Evolutionary conservation across 257 asterid genomes (phyloP).

Genomic region (Fraxinus pennsylvanica): DNA sequence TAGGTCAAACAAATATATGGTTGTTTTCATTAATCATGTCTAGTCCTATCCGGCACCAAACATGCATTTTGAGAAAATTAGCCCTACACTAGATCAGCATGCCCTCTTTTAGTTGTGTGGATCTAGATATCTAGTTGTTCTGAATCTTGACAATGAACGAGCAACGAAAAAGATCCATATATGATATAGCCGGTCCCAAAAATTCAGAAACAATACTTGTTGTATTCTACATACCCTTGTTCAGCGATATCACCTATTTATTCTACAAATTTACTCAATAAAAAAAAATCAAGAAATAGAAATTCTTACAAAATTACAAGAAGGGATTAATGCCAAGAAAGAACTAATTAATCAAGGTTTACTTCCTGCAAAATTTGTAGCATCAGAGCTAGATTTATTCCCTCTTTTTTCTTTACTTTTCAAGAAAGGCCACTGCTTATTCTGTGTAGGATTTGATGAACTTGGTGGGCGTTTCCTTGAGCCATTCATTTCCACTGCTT

Average conservation of each 20-base stretch:
- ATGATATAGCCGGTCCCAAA: neutral
- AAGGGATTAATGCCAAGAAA: neutral
- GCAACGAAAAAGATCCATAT: neutral
- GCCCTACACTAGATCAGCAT: neutral
- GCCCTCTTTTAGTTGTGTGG: neutral
- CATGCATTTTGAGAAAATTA: neutral
- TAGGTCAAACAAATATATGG: no score
- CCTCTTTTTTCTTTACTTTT: conserved; percentile 5
- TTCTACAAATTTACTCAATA: conserved; percentile 4
- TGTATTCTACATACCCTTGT: neutral
- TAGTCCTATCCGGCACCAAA: neutral
- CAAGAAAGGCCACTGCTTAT: conserved; percentile 14
- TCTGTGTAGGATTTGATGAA: conserved; percentile 35
- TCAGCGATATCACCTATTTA: conserved; percentile 7
- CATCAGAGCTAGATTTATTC: conserved; percentile 14
- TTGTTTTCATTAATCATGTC: no score
- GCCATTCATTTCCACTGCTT: conserved; percentile 26
- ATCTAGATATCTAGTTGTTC: neutral
- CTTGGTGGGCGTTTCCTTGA: conserved; percentile 26
- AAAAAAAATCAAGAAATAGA: neutral
- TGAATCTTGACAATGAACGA: neutral
- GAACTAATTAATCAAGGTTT: neutral
- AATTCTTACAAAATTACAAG: conserved; percentile 1
- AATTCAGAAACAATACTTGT: neutral
- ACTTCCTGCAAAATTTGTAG: conserved; percentile 20